These are phyloP conservation scores for Cairneyella variabilis DNA, from an alignment of 495 filamentous ascomycete species.

Conservation along the genomic window DNA sequence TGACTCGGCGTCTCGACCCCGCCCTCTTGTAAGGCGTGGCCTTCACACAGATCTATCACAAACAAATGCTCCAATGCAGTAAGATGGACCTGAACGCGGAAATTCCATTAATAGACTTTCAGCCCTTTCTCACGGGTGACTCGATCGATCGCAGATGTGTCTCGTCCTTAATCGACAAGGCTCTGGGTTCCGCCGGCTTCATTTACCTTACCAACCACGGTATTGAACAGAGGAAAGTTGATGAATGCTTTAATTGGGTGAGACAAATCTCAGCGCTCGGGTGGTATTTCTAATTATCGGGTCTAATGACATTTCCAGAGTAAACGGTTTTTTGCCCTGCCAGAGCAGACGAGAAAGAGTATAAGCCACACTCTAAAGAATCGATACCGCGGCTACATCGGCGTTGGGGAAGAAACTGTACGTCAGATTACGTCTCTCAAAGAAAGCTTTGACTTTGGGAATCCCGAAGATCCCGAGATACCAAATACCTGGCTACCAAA, in stretches of 20 bases:
- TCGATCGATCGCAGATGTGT: not conserved
- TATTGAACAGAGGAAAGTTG: not conserved
- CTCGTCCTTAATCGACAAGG: not conserved
- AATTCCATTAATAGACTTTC: not conserved
- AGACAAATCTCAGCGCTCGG: not conserved
- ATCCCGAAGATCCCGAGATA: slow-evolving; percentile 25
- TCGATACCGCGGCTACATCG: not conserved
- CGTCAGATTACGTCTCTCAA: not conserved
- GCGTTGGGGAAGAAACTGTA: not conserved
- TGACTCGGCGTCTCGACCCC: too few relatives aligned
- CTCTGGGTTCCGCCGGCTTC: not conserved
- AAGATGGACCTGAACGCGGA: too few relatives aligned
- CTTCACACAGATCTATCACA: too few relatives aligned
- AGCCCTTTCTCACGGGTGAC: not conserved
- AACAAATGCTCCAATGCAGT: too few relatives aligned
- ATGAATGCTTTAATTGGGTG: not conserved
- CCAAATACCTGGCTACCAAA: slow-evolving; percentile 63
- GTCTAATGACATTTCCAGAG: not conserved
- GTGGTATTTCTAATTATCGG: too few relatives aligned
- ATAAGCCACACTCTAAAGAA: not conserved
- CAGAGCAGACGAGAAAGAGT: not conserved
- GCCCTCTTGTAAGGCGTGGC: too few relatives aligned
- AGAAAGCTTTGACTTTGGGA: not conserved
- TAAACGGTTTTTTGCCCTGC: not conserved
- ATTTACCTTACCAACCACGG: not conserved